Base-by-base conservation (phyloP, 768 basidiomycete genomes). In the Boletus sp. region DNA sequence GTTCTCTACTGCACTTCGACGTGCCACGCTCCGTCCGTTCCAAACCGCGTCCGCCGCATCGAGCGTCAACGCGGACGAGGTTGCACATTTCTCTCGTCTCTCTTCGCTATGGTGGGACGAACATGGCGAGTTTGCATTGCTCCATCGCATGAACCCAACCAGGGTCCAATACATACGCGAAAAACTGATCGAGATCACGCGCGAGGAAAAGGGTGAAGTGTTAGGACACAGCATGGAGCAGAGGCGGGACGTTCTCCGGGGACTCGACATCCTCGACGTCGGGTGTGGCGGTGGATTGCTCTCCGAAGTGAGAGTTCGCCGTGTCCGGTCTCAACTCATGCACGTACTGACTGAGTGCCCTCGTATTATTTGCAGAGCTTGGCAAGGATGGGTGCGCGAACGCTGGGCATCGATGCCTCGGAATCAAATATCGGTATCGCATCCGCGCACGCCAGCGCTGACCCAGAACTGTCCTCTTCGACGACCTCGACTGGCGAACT, bases 91-190 rank as follows among this genome's bases (percentile, higher is more conserved):
- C 70, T 92, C 94, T 3, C 78, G 80, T 27, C 83, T 97, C 5
- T 91, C 93, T 2, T 84, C 88, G n/a, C 78, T 85, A 64, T 98
- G 95, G 95, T 98, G 95, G 94, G 85, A 95, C 70, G 92, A 96
- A 66, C 81, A 78, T 19, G 95, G 96, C 61, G 95, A 98, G 70
- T 95, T 96, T 67, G 78, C 75, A 4, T 74, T 93, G 35, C 74
- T 99, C 33, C 97, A 98, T 67, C 83, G 83, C 64, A 98, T 99
- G 96, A 99, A 99, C 73, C 93, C 94, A 2, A 79, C 87, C 11
- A 78, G 97, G 39, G 80, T 94, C 63, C 82, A 83, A 51, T 97
- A 93, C 70, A 79, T 99, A 30, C 80, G 83, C 38, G 81, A 90
- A 60, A 93, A 93, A 68, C 60, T 93, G 35, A 69, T 79, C 43